Evolutionary conservation across 257 asterid species (phyloP).

Genomic region (Perilla frutescens): DNA sequence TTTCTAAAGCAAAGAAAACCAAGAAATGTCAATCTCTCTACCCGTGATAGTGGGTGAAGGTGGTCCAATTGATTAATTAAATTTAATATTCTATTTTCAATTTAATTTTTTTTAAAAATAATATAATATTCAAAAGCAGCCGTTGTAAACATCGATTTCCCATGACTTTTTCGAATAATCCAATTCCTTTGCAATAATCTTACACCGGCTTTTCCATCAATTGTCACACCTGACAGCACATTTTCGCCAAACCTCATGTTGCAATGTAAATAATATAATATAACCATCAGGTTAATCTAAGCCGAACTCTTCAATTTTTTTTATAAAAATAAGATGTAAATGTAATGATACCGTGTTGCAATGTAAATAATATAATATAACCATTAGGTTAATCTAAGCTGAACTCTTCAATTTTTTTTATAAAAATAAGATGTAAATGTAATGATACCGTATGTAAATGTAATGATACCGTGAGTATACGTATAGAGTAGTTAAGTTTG

Average conservation of each 20-base stretch:
- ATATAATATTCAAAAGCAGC: not conserved
- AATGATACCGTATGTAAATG: no score
- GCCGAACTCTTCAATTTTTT: no score
- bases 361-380: no score
- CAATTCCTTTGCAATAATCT: constrained; percentile 1
- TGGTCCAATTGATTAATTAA: constrained; percentile 28
- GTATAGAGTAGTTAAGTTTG: no score
- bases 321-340: no score
- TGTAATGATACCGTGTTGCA: no score
- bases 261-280: no score
- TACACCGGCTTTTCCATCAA: constrained; percentile 21
- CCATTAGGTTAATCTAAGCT: no score
- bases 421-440: no score
- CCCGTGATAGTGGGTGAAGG: constrained; percentile 10
- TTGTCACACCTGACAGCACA: not conserved
- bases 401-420: no score
- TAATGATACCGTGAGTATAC: no score
- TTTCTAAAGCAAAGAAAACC: not conserved
- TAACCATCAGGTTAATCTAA: no score
- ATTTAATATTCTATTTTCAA: not conserved
- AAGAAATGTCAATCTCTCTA: constrained; percentile 10
- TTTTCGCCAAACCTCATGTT: not conserved
- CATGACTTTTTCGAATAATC: constrained; percentile 27
- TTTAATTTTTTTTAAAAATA: not conserved
- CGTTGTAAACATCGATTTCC: constrained; percentile 37